Evolutionary conservation across 805 yeast genomes (phyloP), one percentile per base, ranked within the genome.

Genomic region (Candida ipomoeae): DNA sequence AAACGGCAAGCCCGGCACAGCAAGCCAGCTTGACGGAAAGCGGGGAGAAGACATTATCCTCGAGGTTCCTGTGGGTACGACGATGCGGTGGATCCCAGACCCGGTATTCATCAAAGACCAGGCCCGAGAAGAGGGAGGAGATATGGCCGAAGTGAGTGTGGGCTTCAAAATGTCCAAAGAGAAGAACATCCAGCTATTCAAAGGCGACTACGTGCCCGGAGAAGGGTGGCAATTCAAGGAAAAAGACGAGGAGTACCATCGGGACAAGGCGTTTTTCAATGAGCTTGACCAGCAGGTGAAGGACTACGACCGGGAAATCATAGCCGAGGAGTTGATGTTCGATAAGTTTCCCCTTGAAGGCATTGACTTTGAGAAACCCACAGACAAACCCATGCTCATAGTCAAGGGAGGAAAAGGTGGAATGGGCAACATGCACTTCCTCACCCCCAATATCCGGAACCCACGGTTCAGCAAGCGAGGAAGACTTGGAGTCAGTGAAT

Each of bases 371-470:
- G 68, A 76, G 51, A 66, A 74, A 54, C 81, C 84, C 15, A 75
- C 89, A 0, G 77, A 77, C 1, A 79, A 77, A 41, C 97, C 98
- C 1, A 65, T 85, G 3, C 69, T 87, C 46, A 59, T 94, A 17
- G 61, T 91, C 42, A 79, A 78, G 58, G 99, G 99, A 40, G 99
- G 99, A 8, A 75, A 77, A 55, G 98, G 98, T 18, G 99, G 99
- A 0, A 75, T 92, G 72, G 99, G 99, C 1, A 94, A 94, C 66
- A 89, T 89, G 94, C 96, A 92, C 65, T 94, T 94, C 63, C 73
- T 88, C 44, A 89, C 97, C 1, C 77, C 85, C 42, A 81, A 82
- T 46, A 83, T 94, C 51, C 80, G 97, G 53, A 92, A 90, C 60
- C 99, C 99, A 13, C 73, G 96, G 49, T 94, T 94, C 65, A 81